phyloP scores from a whole-genome alignment of 352 stramenopile genomes.

The Pythium coloratum region DNA sequence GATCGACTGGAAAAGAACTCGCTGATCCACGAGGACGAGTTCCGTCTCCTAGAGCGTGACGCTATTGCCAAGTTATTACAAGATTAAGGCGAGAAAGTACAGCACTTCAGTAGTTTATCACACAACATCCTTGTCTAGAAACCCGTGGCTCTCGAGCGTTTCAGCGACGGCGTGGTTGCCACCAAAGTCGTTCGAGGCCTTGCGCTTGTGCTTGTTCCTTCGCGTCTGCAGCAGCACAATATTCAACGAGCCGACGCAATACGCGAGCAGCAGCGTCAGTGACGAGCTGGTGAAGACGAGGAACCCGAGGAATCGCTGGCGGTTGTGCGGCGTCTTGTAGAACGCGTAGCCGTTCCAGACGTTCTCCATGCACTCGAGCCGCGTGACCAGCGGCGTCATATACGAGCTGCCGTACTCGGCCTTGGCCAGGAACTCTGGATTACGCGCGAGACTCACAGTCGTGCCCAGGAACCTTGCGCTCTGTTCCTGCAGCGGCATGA shows the following conservation, averaged over 20 bases:
- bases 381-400: slow-evolving; percentile 71
- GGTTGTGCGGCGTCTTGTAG: slow-evolving; percentile 43
- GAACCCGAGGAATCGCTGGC: slow-evolving; percentile 28
- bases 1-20: slow-evolving; percentile 66
- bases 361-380: slow-evolving; percentile 83
- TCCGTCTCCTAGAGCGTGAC: slow-evolving; percentile 57
- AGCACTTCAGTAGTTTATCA: slow-evolving; percentile 10
- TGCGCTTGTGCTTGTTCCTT: slow-evolving; percentile 20
- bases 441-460: slow-evolving; percentile 48
- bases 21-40: slow-evolving; percentile 86
- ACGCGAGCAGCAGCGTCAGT: slow-evolving; percentile 28
- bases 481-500: slow-evolving; percentile 51
- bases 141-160: slow-evolving; percentile 15
- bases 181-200: neutral
- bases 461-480: slow-evolving; percentile 53
- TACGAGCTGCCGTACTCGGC: slow-evolving; percentile 69
- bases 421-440: slow-evolving; percentile 57
- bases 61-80: slow-evolving; percentile 65
- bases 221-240: slow-evolving; percentile 8
- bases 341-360: slow-evolving; percentile 75
- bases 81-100: slow-evolving; percentile 15
- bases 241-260: slow-evolving; percentile 4
- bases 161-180: neutral
- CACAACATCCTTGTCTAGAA: slow-evolving; percentile 27
- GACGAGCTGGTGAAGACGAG: slow-evolving; percentile 28